Percentiles rank a stretch among this genome's conserved stretches.
Evolutionary conservation across 352 stramenopile genomes (phyloP).

Genomic region (Phytopythium oedochilum): DNA sequence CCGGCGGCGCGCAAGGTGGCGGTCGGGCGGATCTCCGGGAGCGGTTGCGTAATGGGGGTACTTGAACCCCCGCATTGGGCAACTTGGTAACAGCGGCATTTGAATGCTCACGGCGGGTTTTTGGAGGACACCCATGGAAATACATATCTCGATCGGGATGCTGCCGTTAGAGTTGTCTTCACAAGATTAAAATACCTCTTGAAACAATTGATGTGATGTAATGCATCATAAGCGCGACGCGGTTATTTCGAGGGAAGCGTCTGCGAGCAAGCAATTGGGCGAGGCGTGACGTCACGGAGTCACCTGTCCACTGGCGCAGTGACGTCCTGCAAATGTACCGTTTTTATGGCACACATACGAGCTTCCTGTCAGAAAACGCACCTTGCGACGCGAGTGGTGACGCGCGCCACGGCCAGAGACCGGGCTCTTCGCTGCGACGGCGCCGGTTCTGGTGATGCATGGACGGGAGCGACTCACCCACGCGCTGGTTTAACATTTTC

Average conservation of each 20-base stretch:
- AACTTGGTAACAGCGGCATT: conserved; percentile 15
- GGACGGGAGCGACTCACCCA: background rate
- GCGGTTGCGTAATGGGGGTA: no score
- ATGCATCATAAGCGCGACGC: no score
- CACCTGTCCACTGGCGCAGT: background rate
- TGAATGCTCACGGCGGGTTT: conserved; percentile 3
- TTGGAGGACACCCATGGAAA: no score
- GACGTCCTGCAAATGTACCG: background rate
- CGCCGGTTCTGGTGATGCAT: background rate
- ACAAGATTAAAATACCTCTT: no score
- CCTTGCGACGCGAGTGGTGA: no score
- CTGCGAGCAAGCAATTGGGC: no score
- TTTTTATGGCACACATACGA: no score
- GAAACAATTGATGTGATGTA: no score
- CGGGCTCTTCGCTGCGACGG: background rate
- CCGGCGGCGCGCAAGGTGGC: conserved; percentile 3
- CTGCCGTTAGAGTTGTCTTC: no score
- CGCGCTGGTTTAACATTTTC: conserved; percentile 4
- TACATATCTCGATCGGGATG: no score
- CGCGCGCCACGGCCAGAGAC: background rate
- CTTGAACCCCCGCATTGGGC: conserved; percentile 2
- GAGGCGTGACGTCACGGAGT: conserved; percentile 5
- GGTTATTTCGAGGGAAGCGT: no score
- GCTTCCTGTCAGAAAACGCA: no score
- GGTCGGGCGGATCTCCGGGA: background rate